These are phyloP conservation scores for Hanseniaspora meyeri DNA, from an alignment of 805 yeast genomes.

Conservation along the genomic window DNA sequence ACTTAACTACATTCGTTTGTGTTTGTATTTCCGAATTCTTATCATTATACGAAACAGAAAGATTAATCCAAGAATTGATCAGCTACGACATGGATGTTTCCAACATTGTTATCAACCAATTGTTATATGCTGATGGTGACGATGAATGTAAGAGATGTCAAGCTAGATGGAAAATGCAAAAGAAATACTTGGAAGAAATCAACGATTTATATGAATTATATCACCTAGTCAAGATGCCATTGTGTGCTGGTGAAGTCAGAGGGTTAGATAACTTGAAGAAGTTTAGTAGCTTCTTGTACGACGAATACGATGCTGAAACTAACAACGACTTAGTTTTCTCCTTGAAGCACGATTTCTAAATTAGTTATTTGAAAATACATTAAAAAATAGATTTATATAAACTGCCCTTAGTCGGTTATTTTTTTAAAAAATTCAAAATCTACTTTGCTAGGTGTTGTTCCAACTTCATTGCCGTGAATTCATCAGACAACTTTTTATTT, in stretches of 20 bases:
- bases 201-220: constrained; percentile 93
- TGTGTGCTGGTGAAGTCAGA: constrained; percentile 87
- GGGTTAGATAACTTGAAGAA: constrained; percentile 75
- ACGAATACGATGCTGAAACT: constrained; percentile 61
- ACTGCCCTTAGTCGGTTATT: too few relatives aligned
- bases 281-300: constrained; percentile 68
- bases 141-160: constrained; percentile 82
- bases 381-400: neutral
- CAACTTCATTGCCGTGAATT: constrained; percentile 7
- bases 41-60: constrained; percentile 91
- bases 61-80: constrained; percentile 92
- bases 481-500: constrained; percentile 8
- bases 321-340: constrained; percentile 25
- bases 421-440: neutral
- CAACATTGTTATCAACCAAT: constrained; percentile 89
- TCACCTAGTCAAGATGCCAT: constrained; percentile 90
- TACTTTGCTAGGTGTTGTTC: constrained; percentile 1
- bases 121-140: constrained; percentile 65
- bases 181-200: constrained; percentile 88
- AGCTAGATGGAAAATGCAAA: constrained; percentile 91
- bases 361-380: too few relatives aligned
- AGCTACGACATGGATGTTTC: constrained; percentile 93
- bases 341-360: constrained; percentile 26
- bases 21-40: constrained; percentile 96
- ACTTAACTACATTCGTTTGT: constrained; percentile 86